Base-by-base conservation (phyloP, 257 asterid species). In the Hygrophila difformis region DNA sequence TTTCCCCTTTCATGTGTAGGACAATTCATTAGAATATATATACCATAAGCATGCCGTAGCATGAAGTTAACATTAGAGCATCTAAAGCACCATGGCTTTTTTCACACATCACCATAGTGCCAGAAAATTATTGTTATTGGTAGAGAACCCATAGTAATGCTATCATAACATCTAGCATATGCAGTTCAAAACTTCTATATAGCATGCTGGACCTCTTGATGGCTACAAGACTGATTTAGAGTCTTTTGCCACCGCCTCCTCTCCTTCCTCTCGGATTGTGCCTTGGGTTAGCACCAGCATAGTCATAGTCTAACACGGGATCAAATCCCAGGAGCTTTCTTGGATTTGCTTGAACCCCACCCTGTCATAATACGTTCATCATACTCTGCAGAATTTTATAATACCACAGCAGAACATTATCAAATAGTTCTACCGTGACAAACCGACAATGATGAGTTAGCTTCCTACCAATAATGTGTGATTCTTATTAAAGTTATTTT, bases 261-360 rank as follows among this genome's bases (percentile, higher is more conserved):
- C 20, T 77, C 74, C 15, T 80, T 48, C 91, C 87, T 57, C 80
- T 71, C 7, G 93, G 82, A n/a, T 82, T 93, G 31, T 87, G 95
- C 77, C 58, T 80, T 1, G 67, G 72, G 41, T 83, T 83, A 6
- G 93, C 69, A 6, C 92, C 86, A 0, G 93, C 79, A 12, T 76
- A 57, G 45, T 75, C 93, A 18, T 87, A 87, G 65, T 83, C 97
- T 31, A 75, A 55, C 47, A 59, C 49, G 0, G 54, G 51, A 8
- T 66, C 66, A 1, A 63, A 15, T 46, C 37, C 58, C 37, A 80
- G n/a, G 6, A 77, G 65, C 70, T 86, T 86, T 50, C 94, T 79
- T 59, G 72, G 61, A 45, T 23, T 67, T 14, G 20, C 50, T 35
- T 12, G n/a, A 13, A 44, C 43, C 24, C 33, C 57, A 29, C 47